Conservation (phyloP, 768 basidiomycete genomes). For the Pholiota conissans region DNA sequence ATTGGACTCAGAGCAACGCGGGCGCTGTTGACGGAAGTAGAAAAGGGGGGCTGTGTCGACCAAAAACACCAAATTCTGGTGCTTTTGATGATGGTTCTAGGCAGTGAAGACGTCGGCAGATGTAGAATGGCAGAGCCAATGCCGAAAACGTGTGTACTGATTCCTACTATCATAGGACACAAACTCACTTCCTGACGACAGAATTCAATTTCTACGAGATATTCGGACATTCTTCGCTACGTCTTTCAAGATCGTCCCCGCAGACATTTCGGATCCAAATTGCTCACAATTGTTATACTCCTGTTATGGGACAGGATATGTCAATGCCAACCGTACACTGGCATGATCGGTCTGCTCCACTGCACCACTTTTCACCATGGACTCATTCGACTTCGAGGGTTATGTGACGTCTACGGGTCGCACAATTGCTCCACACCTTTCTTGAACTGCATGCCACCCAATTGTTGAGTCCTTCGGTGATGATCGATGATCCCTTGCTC, state of each 20-base stretch:
- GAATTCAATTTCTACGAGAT: slow-evolving; percentile 91
- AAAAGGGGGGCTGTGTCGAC: slow-evolving; percentile 87
- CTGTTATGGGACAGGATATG: slow-evolving; percentile 90
- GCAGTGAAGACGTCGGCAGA: slow-evolving; percentile 94
- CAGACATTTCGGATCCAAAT: slow-evolving; percentile 49
- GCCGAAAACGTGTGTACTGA: slow-evolving; percentile 66
- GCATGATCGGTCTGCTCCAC: slow-evolving; percentile 39
- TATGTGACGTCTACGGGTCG: not conserved
- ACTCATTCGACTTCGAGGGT: not conserved
- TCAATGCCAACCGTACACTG: slow-evolving; percentile 82
- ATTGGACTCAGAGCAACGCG: slow-evolving; percentile 82
- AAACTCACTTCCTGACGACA: slow-evolving; percentile 29
- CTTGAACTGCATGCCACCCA: not conserved
- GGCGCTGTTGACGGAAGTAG: slow-evolving; percentile 75
- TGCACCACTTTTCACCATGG: not conserved
- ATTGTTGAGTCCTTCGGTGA: not conserved
- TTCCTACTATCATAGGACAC: not conserved
- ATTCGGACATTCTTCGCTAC: slow-evolving; percentile 82
- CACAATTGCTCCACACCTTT: not conserved
- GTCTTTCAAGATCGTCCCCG: slow-evolving; percentile 85
- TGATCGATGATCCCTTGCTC: not conserved
- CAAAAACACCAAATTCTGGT: slow-evolving; percentile 85
- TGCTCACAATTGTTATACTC: slow-evolving; percentile 74
- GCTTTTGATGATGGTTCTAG: slow-evolving; percentile 90
- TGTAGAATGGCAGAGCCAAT: slow-evolving; percentile 87